Base-by-base conservation (phyloP, 345 rosid species). In the Leavenworthia alabamica region DNA sequence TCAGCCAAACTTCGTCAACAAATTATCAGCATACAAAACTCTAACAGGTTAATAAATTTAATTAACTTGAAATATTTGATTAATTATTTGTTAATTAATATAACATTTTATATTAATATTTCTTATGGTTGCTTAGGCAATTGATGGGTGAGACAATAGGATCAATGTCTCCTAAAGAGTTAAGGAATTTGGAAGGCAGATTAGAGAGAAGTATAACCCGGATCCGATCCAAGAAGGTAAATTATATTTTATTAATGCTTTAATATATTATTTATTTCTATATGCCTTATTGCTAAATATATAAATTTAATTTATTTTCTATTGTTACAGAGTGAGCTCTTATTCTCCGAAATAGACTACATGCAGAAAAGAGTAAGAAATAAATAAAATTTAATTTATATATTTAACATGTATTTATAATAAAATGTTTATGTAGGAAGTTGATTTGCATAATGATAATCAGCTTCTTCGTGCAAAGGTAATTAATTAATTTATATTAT, bases 401-500 rank as follows among this genome's bases (percentile, higher is more conserved):
- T 9, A n/a, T 0, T 44, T 12, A 39, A n/a, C 17, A 2, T 56
- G 23, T 61, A 6, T 56, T 13, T 0, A n/a, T n/a, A n/a, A n/a
- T n/a, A n/a, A n/a, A n/a, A n/a, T n/a, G n/a, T n/a, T n/a, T n/a
- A n/a, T n/a, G n/a, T n/a, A 89, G 99, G 99, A 89, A 80, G 77
- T 84, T 59, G 99, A 93, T 62, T 81, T 93, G 86, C 94, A 93
- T 77, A 89, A 82, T 73, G 87, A 75, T 62, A 93, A 93, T 77
- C 97, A 93, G 76, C 78, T 85, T 67, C 99, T 93, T 51, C 88
- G 97, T 60, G 85, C 97, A 12, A 89, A 89, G 97, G 99, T 93
- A n/a, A n/a, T n/a, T n/a, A n/a, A n/a, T n/a, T n/a, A n/a, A n/a
- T n/a, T n/a, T n/a, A n/a, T n/a, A n/a, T n/a, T n/a, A n/a, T n/a